A percentile compares a stretch with the other conserved stretches of the same genome.
These are phyloP conservation scores for Amauroascus verrucosus DNA, from an alignment of 2,329 filamentous ascomycete genomes.

Conservation along the genomic window DNA sequence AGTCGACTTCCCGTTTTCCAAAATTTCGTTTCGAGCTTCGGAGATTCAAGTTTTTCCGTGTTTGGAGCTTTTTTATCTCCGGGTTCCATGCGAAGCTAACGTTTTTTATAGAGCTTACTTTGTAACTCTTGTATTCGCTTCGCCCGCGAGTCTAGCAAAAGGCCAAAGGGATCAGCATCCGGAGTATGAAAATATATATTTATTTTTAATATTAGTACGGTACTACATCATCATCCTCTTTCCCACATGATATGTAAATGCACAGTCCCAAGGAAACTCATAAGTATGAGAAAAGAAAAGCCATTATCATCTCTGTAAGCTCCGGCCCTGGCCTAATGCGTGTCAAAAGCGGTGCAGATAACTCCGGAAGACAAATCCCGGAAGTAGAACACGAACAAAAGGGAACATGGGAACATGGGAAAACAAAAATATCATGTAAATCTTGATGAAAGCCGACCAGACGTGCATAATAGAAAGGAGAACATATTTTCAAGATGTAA, in stretches of 20 bases:
- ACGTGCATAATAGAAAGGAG: not conserved
- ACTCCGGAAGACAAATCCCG: conserved; percentile 2
- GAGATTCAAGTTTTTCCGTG: conserved; percentile 6
- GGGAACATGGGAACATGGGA: not conserved
- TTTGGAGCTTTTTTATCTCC: conserved; percentile 1
- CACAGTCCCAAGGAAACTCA: not conserved
- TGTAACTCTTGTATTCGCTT: not conserved
- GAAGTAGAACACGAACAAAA: conserved; percentile 1
- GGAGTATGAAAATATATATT: too few species aligned
- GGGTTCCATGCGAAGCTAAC: not conserved
- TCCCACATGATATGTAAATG: not conserved
- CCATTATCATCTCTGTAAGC: not conserved
- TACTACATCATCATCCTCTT: not conserved
- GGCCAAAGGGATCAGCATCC: too few species aligned
- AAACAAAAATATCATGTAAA: not conserved
- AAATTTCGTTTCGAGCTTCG: conserved; percentile 6
- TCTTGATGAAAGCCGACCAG: not conserved
- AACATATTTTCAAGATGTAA: conserved; percentile 8
- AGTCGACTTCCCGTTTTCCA: not conserved
- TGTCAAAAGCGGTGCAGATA: not conserved
- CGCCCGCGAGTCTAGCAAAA: too few species aligned
- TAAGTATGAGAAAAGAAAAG: not conserved
- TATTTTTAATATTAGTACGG: not conserved
- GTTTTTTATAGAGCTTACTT: not conserved
- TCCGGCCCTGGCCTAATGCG: not conserved